These are phyloP conservation scores for Pseudogymnoascus sp. DNA, from an alignment of 2,329 filamentous ascomycete species.

Conservation along the genomic window DNA sequence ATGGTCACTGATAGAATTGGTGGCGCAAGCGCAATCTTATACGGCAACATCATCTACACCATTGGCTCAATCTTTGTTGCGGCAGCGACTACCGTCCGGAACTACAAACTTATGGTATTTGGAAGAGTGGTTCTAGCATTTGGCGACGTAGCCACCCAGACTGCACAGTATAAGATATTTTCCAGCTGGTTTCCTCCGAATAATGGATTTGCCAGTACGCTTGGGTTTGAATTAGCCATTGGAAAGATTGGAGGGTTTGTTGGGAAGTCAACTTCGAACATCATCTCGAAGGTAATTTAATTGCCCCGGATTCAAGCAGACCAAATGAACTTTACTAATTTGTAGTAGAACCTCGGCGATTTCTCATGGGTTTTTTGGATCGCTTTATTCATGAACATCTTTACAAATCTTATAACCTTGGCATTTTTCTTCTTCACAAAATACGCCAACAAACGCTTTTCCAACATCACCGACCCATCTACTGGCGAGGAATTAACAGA, in stretches of 20 bases:
- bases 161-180: conserved; percentile 58
- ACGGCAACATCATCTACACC: conserved; percentile 52
- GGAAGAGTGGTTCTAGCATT: conserved; percentile 47
- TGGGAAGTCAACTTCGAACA: conserved; percentile 51
- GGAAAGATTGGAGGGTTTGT: conserved; percentile 54
- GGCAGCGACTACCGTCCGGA: conserved; percentile 46
- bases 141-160: conserved; percentile 56
- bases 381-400: conserved; percentile 54
- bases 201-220: conserved; percentile 52
- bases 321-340: neutral
- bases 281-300: conserved; percentile 39
- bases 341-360: conserved; percentile 41
- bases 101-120: conserved; percentile 52
- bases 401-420: conserved; percentile 47
- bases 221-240: conserved; percentile 52
- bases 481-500: conserved; percentile 53
- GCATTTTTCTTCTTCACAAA: conserved; percentile 49
- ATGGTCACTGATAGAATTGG: conserved; percentile 50
- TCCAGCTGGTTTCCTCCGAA: conserved; percentile 56
- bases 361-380: conserved; percentile 57
- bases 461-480: conserved; percentile 42
- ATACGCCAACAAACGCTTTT: conserved; percentile 41
- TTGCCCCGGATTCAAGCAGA: neutral
- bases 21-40: conserved; percentile 50
- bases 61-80: conserved; percentile 51